Evolutionary conservation across 805 yeast genomes (phyloP).

Genomic region (Ogataea trehaloabstinens): DNA sequence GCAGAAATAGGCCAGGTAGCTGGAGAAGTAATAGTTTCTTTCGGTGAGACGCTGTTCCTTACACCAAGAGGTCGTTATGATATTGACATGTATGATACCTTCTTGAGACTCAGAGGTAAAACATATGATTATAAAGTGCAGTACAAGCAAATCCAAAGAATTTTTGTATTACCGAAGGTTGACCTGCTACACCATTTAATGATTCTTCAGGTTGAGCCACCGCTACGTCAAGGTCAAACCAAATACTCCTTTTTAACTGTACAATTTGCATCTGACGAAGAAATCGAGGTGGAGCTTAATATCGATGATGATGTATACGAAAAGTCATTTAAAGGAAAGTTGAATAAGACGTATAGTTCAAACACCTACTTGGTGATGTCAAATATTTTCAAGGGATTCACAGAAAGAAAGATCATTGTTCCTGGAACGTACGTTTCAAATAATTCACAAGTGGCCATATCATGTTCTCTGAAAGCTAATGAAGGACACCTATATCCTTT

Average conservation of each 20-base stretch:
- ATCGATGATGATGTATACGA: conserved; percentile 80
- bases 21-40: conserved; percentile 93
- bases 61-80: conserved; percentile 99
- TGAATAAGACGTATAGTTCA: conserved; percentile 68
- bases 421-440: conserved; percentile 82
- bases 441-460: conserved; percentile 78
- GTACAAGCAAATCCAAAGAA: conserved; percentile 83
- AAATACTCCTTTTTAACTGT: conserved; percentile 88
- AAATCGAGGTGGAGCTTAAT: conserved; percentile 84
- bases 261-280: conserved; percentile 89
- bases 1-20: conserved; percentile 94
- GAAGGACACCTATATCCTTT: conserved; percentile 94
- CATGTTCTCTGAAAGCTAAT: conserved; percentile 90
- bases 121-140: conserved; percentile 96
- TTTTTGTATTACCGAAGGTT: conserved; percentile 89
- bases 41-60: conserved; percentile 84
- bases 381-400: conserved; percentile 84
- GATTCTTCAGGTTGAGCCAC: conserved; percentile 92
- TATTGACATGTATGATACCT: conserved; percentile 85
- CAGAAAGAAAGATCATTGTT: conserved; percentile 78
- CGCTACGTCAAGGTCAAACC: conserved; percentile 97
- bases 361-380: conserved; percentile 84
- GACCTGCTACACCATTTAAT: conserved; percentile 89
- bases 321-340: conserved; percentile 67
- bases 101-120: conserved; percentile 91